Conservation (phyloP, 768 basidiomycete genomes). For the Phallus indusiatus region DNA sequence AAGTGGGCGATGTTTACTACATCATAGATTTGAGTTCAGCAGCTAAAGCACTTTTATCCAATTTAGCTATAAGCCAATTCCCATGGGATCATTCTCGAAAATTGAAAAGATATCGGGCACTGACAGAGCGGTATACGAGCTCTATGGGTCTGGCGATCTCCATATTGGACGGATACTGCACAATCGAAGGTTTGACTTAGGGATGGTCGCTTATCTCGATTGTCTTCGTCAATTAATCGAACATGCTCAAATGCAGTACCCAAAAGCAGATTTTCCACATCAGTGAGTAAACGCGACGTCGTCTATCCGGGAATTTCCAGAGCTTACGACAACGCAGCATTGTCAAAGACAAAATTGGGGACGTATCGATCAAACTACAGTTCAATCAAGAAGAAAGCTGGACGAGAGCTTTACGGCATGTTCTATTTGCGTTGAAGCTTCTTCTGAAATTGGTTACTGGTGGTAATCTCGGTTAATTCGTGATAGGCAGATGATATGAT, state of each 20-base stretch:
- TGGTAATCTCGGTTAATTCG: background rate
- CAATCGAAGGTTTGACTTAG: slow-evolving; percentile 91
- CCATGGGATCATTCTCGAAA: slow-evolving; percentile 91
- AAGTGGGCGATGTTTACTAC: slow-evolving; percentile 43
- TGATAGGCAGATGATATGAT: background rate
- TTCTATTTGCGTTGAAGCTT: slow-evolving; percentile 81
- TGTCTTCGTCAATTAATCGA: slow-evolving; percentile 90
- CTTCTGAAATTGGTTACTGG: slow-evolving; percentile 82
- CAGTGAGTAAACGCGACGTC: slow-evolving; percentile 44
- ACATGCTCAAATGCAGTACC: slow-evolving; percentile 65
- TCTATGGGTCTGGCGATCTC: slow-evolving; percentile 92
- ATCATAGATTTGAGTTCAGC: background rate
- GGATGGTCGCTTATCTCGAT: slow-evolving; percentile 93
- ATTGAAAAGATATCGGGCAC: slow-evolving; percentile 69
- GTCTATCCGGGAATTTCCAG: background rate
- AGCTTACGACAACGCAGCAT: slow-evolving; percentile 42
- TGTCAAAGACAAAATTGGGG: slow-evolving; percentile 90
- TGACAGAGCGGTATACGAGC: slow-evolving; percentile 79
- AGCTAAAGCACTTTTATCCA: background rate
- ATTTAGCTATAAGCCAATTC: slow-evolving; percentile 75
- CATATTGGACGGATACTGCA: slow-evolving; percentile 83
- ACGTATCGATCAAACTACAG: slow-evolving; percentile 87
- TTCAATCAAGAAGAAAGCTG: slow-evolving; percentile 94
- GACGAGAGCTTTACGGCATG: slow-evolving; percentile 89
- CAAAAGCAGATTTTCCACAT: slow-evolving; percentile 70